phyloP scores from a whole-genome alignment of 2,329 filamentous ascomycete genomes.

The Claviceps pazoutovae region DNA sequence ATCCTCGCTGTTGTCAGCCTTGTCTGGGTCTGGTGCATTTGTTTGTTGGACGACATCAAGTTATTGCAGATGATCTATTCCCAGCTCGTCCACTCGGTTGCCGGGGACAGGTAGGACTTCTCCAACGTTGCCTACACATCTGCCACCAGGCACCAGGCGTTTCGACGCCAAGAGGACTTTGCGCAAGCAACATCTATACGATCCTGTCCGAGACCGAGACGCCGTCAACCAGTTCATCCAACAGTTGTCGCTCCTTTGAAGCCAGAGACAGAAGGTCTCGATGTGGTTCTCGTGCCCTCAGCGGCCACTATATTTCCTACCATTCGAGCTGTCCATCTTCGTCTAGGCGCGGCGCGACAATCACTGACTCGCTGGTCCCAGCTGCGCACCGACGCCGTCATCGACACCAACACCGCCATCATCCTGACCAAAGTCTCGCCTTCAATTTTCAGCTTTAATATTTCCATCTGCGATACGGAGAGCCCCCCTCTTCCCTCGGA shows the following conservation, averaged over 20 bases:
- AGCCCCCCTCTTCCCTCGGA: not conserved
- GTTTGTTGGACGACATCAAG: not conserved
- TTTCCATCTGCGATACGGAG: not conserved
- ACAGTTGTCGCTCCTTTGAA: not conserved
- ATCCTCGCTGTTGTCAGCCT: not conserved
- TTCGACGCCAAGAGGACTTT: not conserved
- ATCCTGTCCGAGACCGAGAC: not conserved
- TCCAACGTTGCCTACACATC: not conserved
- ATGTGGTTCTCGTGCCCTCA: constrained; percentile 1
- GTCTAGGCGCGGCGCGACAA: constrained; percentile 7
- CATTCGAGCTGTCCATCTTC: not conserved
- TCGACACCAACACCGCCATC: not conserved
- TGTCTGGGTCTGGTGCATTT: not conserved
- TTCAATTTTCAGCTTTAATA: not conserved
- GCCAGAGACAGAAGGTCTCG: not conserved
- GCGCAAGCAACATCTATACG: not conserved
- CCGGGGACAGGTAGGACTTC: not conserved
- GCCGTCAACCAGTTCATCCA: not conserved
- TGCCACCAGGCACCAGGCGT: not conserved
- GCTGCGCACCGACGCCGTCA: constrained; percentile 1
- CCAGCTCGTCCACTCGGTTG: not conserved
- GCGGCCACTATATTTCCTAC: not conserved
- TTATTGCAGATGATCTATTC: not conserved
- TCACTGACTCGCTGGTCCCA: constrained; percentile 9
- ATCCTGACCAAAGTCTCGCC: not conserved